Evolutionary conservation across 2,329 filamentous ascomycete genomes (phyloP).

Genomic region (Nannizziopsis arthrosporioides): DNA sequence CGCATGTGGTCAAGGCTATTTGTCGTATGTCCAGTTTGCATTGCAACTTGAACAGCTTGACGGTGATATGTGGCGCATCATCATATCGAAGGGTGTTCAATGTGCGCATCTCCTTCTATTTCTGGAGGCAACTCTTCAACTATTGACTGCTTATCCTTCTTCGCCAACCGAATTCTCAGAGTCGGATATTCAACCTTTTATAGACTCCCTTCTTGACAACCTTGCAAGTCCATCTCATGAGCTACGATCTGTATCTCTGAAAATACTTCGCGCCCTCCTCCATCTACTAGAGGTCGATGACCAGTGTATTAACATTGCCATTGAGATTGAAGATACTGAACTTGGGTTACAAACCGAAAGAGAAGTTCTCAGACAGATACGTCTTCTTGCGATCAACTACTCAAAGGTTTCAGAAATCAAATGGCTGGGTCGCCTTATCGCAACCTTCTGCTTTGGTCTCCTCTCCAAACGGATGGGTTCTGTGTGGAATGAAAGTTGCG

Average conservation of each 20-base stretch:
- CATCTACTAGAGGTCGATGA: slow-evolving; percentile 38
- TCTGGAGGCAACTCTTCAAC: slow-evolving; percentile 50
- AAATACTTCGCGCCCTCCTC: slow-evolving; percentile 55
- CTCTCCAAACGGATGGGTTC: slow-evolving; percentile 75
- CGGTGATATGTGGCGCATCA: slow-evolving; percentile 49
- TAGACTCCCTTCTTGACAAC: slow-evolving; percentile 57
- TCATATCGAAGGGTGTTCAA: slow-evolving; percentile 54
- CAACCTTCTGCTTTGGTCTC: slow-evolving; percentile 77
- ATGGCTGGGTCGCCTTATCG: slow-evolving; percentile 61
- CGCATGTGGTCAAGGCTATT: slow-evolving; percentile 63
- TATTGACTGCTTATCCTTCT: slow-evolving; percentile 22
- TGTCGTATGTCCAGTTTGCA: slow-evolving; percentile 57
- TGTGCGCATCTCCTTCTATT: slow-evolving; percentile 58
- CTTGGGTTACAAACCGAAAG: slow-evolving; percentile 65
- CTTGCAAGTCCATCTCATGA: slow-evolving; percentile 64
- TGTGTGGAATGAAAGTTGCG: slow-evolving; percentile 73
- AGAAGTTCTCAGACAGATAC: slow-evolving; percentile 70
- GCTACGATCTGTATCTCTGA: slow-evolving; percentile 60
- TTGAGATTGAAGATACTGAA: slow-evolving; percentile 68
- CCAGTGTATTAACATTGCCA: slow-evolving; percentile 46
- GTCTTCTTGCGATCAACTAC: slow-evolving; percentile 61
- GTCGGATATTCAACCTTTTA: slow-evolving; percentile 49
- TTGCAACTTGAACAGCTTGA: slow-evolving; percentile 49
- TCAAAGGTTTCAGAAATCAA: slow-evolving; percentile 45
- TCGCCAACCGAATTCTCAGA: slow-evolving; percentile 33